Conservation (phyloP, 495 filamentous ascomycete species). For the Neurospora sp. region DNA sequence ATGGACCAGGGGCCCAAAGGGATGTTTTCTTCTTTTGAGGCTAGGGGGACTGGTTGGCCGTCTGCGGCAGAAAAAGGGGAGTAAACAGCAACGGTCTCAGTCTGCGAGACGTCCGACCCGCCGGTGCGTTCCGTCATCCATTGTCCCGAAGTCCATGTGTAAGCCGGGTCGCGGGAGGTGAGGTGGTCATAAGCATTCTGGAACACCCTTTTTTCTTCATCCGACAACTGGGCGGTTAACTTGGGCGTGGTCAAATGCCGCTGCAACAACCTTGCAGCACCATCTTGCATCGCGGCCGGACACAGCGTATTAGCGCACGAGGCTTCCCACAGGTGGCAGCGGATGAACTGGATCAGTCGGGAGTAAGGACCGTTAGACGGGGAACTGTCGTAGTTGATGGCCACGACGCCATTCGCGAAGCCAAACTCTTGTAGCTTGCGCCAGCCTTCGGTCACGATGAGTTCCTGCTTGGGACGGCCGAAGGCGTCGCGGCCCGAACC, state of each 20-base stretch:
- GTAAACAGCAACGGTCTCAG: constrained; percentile 52
- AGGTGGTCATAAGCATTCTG: constrained; percentile 35
- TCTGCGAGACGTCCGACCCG: constrained; percentile 61
- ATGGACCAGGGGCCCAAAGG: constrained; percentile 51
- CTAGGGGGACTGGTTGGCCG: neutral
- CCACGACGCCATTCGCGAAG: constrained; percentile 39
- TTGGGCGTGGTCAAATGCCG: constrained; percentile 30
- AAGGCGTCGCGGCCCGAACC: constrained; percentile 39
- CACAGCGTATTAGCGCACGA: constrained; percentile 55
- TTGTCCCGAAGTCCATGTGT: constrained; percentile 68
- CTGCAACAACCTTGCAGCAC: constrained; percentile 52
- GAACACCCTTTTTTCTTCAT: constrained; percentile 29
- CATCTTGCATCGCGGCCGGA: constrained; percentile 62
- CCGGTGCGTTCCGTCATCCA: constrained; percentile 82
- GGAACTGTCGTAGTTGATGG: constrained; percentile 41
- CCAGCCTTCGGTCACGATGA: constrained; percentile 50
- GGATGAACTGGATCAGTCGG: constrained; percentile 44
- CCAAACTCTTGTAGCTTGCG: constrained; percentile 42
- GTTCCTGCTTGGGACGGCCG: constrained; percentile 33
- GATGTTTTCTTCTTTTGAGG: constrained; percentile 19
- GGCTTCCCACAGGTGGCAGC: constrained; percentile 53
- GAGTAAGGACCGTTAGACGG: constrained; percentile 29
- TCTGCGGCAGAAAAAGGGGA: too few relatives aligned
- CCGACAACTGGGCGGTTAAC: constrained; percentile 5
- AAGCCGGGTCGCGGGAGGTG: constrained; percentile 43